A percentile compares a stretch with the other conserved stretches of the same genome.
These are phyloP conservation scores for Pseudocercospora musae DNA, from an alignment of 2,329 filamentous ascomycete genomes.

Conservation along the genomic window DNA sequence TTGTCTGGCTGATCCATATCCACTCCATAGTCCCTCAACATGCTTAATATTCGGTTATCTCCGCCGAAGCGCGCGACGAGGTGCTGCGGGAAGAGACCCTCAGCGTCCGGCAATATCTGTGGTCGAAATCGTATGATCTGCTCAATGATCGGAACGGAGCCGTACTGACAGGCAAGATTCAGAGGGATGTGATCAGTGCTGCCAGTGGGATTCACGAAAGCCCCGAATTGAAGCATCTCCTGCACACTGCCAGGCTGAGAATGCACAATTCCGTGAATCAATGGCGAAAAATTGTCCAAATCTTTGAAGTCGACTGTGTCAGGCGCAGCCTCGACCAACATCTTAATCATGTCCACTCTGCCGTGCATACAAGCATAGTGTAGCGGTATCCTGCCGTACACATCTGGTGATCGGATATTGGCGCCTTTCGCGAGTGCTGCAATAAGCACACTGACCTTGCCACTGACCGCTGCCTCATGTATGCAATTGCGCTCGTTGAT, in stretches of 20 bases:
- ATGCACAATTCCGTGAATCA: slow-evolving; percentile 93
- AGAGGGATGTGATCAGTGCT: slow-evolving; percentile 90
- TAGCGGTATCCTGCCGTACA: slow-evolving; percentile 87
- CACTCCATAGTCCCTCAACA: slow-evolving; percentile 81
- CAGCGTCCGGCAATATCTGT: slow-evolving; percentile 84
- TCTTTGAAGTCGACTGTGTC: slow-evolving; percentile 83
- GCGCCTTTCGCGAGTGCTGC: slow-evolving; percentile 74
- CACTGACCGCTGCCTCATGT: slow-evolving; percentile 94
- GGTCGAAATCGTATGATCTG: slow-evolving; percentile 78
- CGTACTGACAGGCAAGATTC: slow-evolving; percentile 92
- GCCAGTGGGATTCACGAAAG: slow-evolving; percentile 80
- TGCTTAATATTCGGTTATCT: slow-evolving; percentile 71
- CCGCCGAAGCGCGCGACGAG: slow-evolving; percentile 87
- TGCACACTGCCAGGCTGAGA: slow-evolving; percentile 77
- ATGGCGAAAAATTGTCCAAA: slow-evolving; percentile 93
- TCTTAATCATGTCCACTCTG: slow-evolving; percentile 56
- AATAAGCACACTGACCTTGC: slow-evolving; percentile 72
- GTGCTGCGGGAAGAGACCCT: slow-evolving; percentile 96
- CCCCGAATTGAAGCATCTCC: slow-evolving; percentile 70
- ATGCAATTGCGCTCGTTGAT: slow-evolving; percentile 97
- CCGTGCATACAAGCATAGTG: slow-evolving; percentile 98
- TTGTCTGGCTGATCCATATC: slow-evolving; percentile 92
- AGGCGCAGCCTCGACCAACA: slow-evolving; percentile 47
- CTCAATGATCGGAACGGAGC: slow-evolving; percentile 78
- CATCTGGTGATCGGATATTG: slow-evolving; percentile 76